Evolutionary conservation across 2,329 filamentous ascomycete species (phyloP), one percentile per base, ranked within the genome.

Genomic region (Xylaria sp.): DNA sequence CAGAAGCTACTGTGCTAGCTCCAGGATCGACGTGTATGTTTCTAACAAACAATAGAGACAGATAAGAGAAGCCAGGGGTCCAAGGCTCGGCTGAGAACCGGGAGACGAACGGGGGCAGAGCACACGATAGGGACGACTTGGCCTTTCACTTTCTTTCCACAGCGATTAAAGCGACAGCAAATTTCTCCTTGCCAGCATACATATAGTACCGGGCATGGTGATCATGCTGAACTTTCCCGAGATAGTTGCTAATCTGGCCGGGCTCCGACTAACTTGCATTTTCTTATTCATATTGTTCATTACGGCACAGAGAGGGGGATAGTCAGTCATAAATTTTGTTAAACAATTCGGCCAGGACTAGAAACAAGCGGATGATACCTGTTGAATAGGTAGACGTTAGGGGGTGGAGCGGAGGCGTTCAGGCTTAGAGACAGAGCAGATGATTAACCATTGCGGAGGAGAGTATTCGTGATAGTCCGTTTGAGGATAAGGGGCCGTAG

Each of bases 161-260:
- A 71, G 67, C 69, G 67, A 70, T 67, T 59, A 58, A 46, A 70
- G 69, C 69, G 69, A 65, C 61, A 62, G 30, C 55, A 65, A 65
- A 45, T 67, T 71, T 70, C 66, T 59, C 48, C 62, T 70, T 66
- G 67, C 60, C 64, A 67, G 60, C 66, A 70, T 69, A 65, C 63
- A 69, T 71, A 69, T 62, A 58, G 53, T 52, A 55, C 43, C 43
- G 43, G 43, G 46, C 58, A 50, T 60, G 58, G 45, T 55, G 58
- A 50, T 48, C 48, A 56, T 60, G 67, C 63, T 61, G 58, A 66
- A 67, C 62, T 56, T 65, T 53, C 60, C 45, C 34, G 39, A 63
- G 36, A 69, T 67, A 65, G 32, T 60, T 66, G 64, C 58, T 66
- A 45, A 67, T 63, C 52, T 71, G 64, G 59, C 67, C 57, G 43